phyloP scores from a whole-genome alignment of 73 alveolate species.

The Paramecium tetraurelia region DNA sequence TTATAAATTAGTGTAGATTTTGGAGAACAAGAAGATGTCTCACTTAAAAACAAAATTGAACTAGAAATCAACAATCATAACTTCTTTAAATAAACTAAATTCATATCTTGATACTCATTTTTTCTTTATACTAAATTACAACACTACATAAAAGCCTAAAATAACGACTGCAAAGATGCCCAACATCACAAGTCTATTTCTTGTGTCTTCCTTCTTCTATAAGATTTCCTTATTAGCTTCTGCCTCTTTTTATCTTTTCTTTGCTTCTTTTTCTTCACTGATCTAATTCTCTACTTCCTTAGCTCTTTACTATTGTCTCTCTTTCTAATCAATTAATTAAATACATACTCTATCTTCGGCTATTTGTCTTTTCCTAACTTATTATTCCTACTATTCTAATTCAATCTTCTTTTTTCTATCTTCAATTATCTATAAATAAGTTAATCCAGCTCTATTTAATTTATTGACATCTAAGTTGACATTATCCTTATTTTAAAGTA shows the following conservation, averaged over 20 bases:
- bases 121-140: constrained; percentile 1
- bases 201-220: background rate
- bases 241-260: background rate
- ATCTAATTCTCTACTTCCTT: background rate
- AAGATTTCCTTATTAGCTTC: background rate
- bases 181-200: background rate
- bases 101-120: constrained; percentile 21
- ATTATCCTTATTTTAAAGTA: background rate
- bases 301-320: background rate
- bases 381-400: background rate
- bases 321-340: background rate
- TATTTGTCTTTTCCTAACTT: background rate
- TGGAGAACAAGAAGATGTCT: background rate
- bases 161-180: background rate
- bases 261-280: background rate
- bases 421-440: background rate
- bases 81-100: background rate
- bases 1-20: background rate
- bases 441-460: background rate
- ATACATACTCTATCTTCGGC: background rate
- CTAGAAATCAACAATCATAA: background rate
- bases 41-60: background rate
- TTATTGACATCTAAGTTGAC: background rate
- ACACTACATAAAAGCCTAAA: background rate
- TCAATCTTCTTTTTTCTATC: background rate